These are phyloP conservation scores for Brettanomyces sp. DNA, from an alignment of 805 yeast genomes.

Conservation along the genomic window DNA sequence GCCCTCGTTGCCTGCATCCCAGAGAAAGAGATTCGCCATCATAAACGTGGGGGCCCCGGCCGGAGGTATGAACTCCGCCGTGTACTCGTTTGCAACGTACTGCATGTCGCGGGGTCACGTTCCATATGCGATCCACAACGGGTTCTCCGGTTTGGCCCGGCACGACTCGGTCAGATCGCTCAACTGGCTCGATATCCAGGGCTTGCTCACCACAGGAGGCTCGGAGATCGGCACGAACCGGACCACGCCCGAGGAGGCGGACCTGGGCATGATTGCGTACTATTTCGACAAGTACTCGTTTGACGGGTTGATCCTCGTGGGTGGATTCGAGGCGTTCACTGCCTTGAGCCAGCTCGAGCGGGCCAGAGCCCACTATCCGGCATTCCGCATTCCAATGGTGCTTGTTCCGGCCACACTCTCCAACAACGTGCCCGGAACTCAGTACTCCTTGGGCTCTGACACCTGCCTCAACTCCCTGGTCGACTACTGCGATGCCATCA, in stretches of 20 bases:
- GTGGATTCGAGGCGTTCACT: conserved; percentile 77
- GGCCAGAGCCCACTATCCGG: conserved; percentile 54
- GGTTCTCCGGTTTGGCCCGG: conserved; percentile 61
- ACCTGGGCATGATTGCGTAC: conserved; percentile 64
- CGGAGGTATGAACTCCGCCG: conserved; percentile 72
- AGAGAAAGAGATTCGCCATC: conserved; percentile 57
- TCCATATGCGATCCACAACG: conserved; percentile 64
- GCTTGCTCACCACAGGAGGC: conserved; percentile 71
- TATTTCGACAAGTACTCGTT: conserved; percentile 59
- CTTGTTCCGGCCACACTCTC: conserved; percentile 74
- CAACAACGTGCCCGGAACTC: conserved; percentile 98
- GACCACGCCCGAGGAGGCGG: conserved; percentile 53
- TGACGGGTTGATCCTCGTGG: conserved; percentile 66
- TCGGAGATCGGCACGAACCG: conserved; percentile 79
- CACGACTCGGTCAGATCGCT: conserved; percentile 53
- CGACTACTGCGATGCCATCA: conserved; percentile 88
- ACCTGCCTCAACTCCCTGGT: conserved; percentile 90
- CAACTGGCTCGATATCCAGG: conserved; percentile 61
- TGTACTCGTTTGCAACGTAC: conserved; percentile 63
- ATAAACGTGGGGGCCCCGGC: conserved; percentile 77
- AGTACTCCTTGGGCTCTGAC: conserved; percentile 89
- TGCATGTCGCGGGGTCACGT: conserved; percentile 70
- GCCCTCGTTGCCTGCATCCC: conserved; percentile 43
- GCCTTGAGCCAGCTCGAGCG: conserved; percentile 57
- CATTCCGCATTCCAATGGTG: conserved; percentile 70